Percentiles rank a stretch among this genome's conserved stretches.
Conservation (phyloP, 1,284 basidiomycete genomes). For the Cryptococcus amylolentus region DNA sequence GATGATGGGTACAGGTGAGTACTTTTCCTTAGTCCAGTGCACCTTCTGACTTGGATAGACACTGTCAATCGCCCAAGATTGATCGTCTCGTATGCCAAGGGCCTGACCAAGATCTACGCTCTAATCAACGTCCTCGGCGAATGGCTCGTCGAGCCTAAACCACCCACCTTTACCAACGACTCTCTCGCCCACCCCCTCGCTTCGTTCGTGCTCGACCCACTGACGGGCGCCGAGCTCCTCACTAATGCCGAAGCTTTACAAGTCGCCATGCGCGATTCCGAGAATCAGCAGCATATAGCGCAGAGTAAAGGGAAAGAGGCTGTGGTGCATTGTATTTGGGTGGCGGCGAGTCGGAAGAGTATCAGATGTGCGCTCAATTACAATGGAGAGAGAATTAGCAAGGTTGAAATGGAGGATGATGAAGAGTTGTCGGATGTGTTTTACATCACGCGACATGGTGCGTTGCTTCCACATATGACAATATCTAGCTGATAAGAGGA, state of each 20-base stretch:
- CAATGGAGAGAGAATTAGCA: slow-evolving; percentile 49
- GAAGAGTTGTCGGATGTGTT: slow-evolving; percentile 59
- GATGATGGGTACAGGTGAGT: slow-evolving; percentile 56
- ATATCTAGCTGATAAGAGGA: background rate
- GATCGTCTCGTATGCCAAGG: slow-evolving; percentile 61
- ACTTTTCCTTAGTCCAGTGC: background rate
- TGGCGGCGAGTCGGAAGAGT: slow-evolving; percentile 42
- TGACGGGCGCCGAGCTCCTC: slow-evolving; percentile 55
- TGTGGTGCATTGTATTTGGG: slow-evolving; percentile 52
- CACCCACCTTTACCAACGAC: slow-evolving; percentile 47
- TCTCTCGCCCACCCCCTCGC: slow-evolving; percentile 56
- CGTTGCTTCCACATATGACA: slow-evolving; percentile 17
- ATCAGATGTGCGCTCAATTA: slow-evolving; percentile 49
- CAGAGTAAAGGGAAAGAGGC: slow-evolving; percentile 33
- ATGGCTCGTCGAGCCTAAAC: slow-evolving; percentile 59
- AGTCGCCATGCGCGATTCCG: slow-evolving; percentile 25
- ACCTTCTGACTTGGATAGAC: slow-evolving; percentile 50
- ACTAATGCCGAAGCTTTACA: slow-evolving; percentile 53
- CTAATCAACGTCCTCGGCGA: slow-evolving; percentile 52
- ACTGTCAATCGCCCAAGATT: slow-evolving; percentile 58
- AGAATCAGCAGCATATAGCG: slow-evolving; percentile 22
- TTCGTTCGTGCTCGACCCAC: slow-evolving; percentile 62
- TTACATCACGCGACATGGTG: slow-evolving; percentile 62
- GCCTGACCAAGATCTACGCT: slow-evolving; percentile 58
- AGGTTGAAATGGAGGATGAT: slow-evolving; percentile 54